Conservation (phyloP, 306 rosid genomes). For the Mimosa pudica region DNA sequence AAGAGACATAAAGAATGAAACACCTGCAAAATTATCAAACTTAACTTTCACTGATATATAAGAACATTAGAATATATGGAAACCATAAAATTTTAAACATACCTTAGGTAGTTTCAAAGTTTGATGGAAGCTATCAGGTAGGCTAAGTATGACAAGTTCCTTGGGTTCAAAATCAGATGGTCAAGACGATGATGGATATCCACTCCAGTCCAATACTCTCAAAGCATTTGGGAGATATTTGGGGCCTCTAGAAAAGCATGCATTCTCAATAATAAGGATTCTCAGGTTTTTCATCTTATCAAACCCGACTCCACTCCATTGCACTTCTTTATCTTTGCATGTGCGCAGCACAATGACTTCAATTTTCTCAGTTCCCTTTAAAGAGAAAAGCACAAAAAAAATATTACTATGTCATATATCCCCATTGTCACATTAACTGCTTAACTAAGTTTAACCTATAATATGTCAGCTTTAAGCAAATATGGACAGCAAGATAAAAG, state of each 20-base stretch:
- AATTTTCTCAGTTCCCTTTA: background rate
- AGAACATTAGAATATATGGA: background rate
- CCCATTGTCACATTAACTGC: background rate
- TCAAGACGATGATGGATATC: too few species aligned
- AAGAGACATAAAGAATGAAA: background rate
- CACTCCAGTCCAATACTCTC: slow-evolving; percentile 5
- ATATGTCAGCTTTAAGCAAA: background rate
- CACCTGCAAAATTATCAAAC: background rate
- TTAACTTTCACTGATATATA: background rate
- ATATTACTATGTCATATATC: background rate
- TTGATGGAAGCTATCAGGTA: background rate
- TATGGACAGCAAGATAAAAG: background rate
- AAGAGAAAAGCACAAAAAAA: background rate
- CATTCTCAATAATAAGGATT: background rate
- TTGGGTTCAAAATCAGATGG: background rate
- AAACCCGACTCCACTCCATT: background rate
- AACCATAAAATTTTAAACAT: background rate
- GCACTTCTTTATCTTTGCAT: background rate
- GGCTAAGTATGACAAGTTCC: background rate
- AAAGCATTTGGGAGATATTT: slow-evolving; percentile 13
- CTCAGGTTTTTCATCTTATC: background rate
- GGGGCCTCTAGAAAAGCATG: background rate
- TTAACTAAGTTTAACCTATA: background rate
- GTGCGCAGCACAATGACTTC: background rate
- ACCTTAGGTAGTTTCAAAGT: background rate